Evolutionary conservation across 169 alveolate species (phyloP), one percentile per base, ranked within the genome.

Genomic region (Cryptosporidium tyzzeri): DNA sequence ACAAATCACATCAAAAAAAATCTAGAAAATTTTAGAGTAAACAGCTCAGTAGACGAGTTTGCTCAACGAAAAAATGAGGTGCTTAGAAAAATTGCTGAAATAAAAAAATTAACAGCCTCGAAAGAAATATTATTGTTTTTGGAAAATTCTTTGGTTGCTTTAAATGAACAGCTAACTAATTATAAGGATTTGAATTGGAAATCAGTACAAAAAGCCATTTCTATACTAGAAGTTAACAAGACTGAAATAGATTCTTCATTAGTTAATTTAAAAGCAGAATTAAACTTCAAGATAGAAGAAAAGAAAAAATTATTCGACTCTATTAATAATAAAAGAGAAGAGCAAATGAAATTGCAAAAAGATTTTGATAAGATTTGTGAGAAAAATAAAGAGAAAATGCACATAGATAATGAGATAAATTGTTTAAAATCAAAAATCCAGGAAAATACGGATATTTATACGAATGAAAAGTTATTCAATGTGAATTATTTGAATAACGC

Each of bases 101-200:
- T 73, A 33, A 73, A 73, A 21, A n/a, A 21, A 23, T 4, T 9
- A 41, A 45, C 37, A 73, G 7, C n/a, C 7, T 29, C 71, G 2
- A 33, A 23, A 26, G 68, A 53, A 73, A 35, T 73, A 55, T 31
- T 23, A 18, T 29, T 37, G 2, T 73, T 73, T 59, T 39, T 73
- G 8, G 59, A 55, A 29, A 23, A 37, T 10, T 73, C 37, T 14
- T 33, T 37, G 48, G n/a, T 14, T 31, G 33, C 31, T 58, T 23
- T 73, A 16, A 53, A 53, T 31, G 21, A n/a, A 26, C 51, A 73
- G 26, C 70, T 73, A 7, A 23, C 33, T 33, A 33, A 55, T 39
- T 73, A 53, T 37, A 29, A 53, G 35, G 23, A 33, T n/a, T 10
- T 73, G n/a, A 35, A 58, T 35, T 73, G 70, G 86, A 50, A 73